A percentile compares a stretch with the other conserved stretches of the same genome.
phyloP scores from a whole-genome alignment of 2,329 filamentous ascomycete species.

The Fulvia fulva region DNA sequence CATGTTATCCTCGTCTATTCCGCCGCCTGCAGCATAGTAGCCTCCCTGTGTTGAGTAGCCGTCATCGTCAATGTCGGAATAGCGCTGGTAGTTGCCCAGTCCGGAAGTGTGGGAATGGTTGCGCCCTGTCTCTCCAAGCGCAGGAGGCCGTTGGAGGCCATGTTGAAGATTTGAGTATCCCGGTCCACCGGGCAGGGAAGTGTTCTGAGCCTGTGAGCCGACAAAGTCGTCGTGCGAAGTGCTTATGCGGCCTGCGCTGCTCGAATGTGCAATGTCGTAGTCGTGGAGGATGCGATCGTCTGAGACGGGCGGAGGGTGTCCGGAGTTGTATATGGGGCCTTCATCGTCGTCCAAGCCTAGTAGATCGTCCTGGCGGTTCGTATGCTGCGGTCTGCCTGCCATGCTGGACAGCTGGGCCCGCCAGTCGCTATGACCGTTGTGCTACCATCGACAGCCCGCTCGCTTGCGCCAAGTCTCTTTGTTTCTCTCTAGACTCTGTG shows the following conservation, averaged over 20 bases:
- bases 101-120: conserved; percentile 73
- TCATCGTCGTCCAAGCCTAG: conserved; percentile 65
- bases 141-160: conserved; percentile 36
- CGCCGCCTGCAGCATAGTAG: conserved; percentile 64
- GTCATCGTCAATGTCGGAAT: conserved; percentile 85
- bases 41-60: conserved; percentile 54
- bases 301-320: conserved; percentile 71
- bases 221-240: conserved; percentile 95
- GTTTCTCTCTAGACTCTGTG: too few species aligned
- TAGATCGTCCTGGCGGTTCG: conserved; percentile 49
- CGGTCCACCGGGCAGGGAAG: conserved; percentile 44
- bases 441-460: neutral
- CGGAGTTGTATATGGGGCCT: conserved; percentile 67
- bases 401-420: conserved; percentile 31
- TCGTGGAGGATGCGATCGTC: conserved; percentile 76
- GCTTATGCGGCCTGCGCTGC: conserved; percentile 67
- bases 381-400: conserved; percentile 53
- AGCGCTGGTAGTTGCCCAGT: conserved; percentile 82
- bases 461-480: neutral
- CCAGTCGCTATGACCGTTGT: conserved; percentile 11
- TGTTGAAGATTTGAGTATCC: conserved; percentile 31
- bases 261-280: conserved; percentile 66
- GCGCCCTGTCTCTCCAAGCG: conserved; percentile 35
- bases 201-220: conserved; percentile 49
- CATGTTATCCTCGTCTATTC: conserved; percentile 54